Conservation (phyloP, 306 rosid species). For the Inga leiocalycina region DNA sequence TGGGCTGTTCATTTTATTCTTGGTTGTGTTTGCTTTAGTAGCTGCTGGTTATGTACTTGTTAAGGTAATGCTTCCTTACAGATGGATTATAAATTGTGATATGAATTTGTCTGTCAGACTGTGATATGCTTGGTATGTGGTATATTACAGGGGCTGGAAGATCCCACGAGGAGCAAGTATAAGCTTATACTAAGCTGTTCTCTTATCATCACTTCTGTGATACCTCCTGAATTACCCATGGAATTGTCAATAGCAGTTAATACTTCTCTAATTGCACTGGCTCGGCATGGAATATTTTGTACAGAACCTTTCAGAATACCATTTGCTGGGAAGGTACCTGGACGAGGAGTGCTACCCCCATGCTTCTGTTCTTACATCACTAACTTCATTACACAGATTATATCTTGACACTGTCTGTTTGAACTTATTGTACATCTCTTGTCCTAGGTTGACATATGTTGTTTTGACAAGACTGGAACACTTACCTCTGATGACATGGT, state of each 20-base stretch:
- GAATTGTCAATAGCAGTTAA: conserved; percentile 98
- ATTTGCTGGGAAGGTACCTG: conserved; percentile 97
- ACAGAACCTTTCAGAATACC: conserved; percentile 99
- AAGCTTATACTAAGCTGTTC: conserved; percentile 97
- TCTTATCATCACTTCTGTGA: conserved; percentile 96
- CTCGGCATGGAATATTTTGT: conserved; percentile 93
- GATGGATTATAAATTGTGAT: conserved; percentile 26
- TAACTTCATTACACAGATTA: conserved; percentile 12
- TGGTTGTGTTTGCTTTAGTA: conserved; percentile 91
- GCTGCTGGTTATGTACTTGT: conserved; percentile 97
- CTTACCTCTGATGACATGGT: conserved; percentile 99
- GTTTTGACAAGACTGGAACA: conserved; percentile 99
- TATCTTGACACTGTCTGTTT: conserved; percentile 21
- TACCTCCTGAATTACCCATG: conserved; percentile 99
- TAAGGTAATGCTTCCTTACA: conserved; percentile 59
- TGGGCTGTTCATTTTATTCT: conserved; percentile 89
- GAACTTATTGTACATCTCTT: conserved; percentile 34
- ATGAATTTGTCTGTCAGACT: conserved; percentile 16
- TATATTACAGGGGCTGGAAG: conserved; percentile 88
- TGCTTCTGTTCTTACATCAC: conserved; percentile 24
- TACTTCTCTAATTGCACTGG: conserved; percentile 96
- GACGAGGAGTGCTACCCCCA: conserved; percentile 16
- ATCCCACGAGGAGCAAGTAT: conserved; percentile 99
- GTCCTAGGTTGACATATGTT: conserved; percentile 94
- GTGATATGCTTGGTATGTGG: conserved; percentile 23